Base-by-base conservation (phyloP, 2,329 filamentous ascomycete genomes). In the Colletotrichum acutatum region DNA sequence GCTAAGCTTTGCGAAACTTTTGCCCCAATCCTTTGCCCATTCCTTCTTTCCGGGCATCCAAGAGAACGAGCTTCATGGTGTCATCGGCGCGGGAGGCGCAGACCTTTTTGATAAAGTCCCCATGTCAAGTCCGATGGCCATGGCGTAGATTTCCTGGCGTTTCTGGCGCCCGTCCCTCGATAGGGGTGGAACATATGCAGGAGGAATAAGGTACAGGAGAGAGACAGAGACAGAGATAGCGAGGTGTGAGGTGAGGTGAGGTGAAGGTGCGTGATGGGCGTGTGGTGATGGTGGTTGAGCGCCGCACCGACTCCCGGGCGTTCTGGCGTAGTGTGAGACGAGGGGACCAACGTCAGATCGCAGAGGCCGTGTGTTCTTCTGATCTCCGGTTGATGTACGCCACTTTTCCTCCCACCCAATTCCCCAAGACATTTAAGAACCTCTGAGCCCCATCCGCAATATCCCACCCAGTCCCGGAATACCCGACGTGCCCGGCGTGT, bases 61-160 rank as follows among this genome's bases (percentile, higher is more conserved):
- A 42, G 37, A 42, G 37, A 42, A 42, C 37, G 37, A 42, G 59
- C 32, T 22, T 26, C 26, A 19, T 60, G 53, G n/a, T 49, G 42
- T 32, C 57, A 28, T 59, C 22, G 30, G 12, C 22, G 34, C 22
- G 66, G 71, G 66, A 70, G 71, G 71, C 60, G 67, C 66, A 73
- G 67, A 32, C 61, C 71, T 58, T 73, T 72, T 73, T 73, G 66
- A 73, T n/a, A 66, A 62, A 71, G 28, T 53, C 66, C 61, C 71
- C 66, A 60, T 71, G 66, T 19, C 42, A 70, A 57, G 66, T 71
- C 71, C 71, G 71, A 67, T 56, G 71, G 58, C 60, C 71, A 73
- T 73, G 71, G 71, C 71, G 70, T 30, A 26, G 37, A 49, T 61
- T 34, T 28, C 22, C 22, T 19, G 24, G 11, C 19, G 19, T 12